These are phyloP conservation scores for Aspergillus chevalieri DNA, from an alignment of 2,329 filamentous ascomycete genomes.

Conservation along the genomic window DNA sequence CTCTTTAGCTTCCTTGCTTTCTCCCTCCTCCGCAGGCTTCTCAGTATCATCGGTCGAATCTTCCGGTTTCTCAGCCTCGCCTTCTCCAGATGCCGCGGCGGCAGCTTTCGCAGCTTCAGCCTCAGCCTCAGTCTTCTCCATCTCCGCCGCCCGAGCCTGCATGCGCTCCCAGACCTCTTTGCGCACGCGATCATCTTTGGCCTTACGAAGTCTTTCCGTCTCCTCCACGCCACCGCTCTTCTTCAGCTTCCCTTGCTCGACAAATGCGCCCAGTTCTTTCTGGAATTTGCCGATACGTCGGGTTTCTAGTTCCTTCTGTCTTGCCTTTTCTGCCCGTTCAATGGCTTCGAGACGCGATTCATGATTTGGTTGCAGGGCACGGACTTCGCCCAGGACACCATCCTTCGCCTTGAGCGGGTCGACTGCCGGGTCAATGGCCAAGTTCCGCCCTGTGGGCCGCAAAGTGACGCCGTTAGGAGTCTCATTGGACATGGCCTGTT, in stretches of 20 bases:
- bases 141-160: constrained; percentile 47
- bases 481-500: constrained; percentile 71
- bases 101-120: constrained; percentile 21
- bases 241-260: constrained; percentile 85
- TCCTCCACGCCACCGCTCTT: constrained; percentile 95
- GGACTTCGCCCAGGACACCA: constrained; percentile 83
- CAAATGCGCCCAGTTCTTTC: constrained; percentile 77
- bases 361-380: constrained; percentile 89
- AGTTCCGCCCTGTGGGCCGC: constrained; percentile 48
- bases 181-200: constrained; percentile 80
- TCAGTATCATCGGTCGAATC: constrained; percentile 4
- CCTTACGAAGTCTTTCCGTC: constrained; percentile 73
- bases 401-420: constrained; percentile 84
- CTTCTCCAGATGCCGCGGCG: neutral
- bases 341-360: constrained; percentile 90
- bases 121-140: constrained; percentile 32
- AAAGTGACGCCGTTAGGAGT: constrained; percentile 33
- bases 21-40: constrained; percentile 4
- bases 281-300: constrained; percentile 71
- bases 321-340: constrained; percentile 86
- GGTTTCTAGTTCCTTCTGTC: constrained; percentile 79
- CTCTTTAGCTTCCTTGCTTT: constrained; percentile 1
- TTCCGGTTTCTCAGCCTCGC: constrained; percentile 13
- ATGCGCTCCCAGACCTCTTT: constrained; percentile 62
- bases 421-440: constrained; percentile 46